Evolutionary conservation across 176 grass and related monocot species (phyloP), one percentile per base, ranked within the genome.

Genomic region (Oryza australiensis): DNA sequence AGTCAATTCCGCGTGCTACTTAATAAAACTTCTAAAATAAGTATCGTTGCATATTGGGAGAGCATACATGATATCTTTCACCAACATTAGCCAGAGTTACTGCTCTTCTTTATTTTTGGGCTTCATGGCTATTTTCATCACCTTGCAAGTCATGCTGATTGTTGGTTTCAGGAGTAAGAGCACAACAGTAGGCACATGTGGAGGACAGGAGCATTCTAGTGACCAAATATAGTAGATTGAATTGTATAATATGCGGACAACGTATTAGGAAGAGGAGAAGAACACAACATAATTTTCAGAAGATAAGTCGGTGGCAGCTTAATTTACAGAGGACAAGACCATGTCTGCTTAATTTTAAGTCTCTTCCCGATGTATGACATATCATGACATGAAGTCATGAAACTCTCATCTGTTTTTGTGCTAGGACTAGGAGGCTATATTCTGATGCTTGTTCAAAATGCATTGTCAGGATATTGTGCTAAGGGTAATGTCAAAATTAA

Each of bases 391-490:
- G 45, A 62, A 40, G 38, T 40, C 38, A 40, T 40, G 38, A 40
- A 40, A 66, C 18, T 23, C 38, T 79, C 14, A 49, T 16, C 45
- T 40, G 14, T 4, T 49, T 13, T 15, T 49, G 13, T 49, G 14
- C 62, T 48, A 1, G 13, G 22, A 62, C 76, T 46, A 48, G 30
- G 9, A 66, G 40, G 46, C 15, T 78, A 18, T 2, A 78, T 66
- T 66, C 41, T 32, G 30, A 48, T 48, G 26, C 40, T 79, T 66
- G 26, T 27, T 66, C 15, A 45, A 78, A 78, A 26, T 78, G 62
- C 40, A 67, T 27, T 16, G 3, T 34, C 77, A 34, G 63, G 77
- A 79, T 30, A 13, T 49, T 67, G 63, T 32, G 18, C 18, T 48
- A 20, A 49, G 42, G 26, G 49, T 79, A 67, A 51, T 40, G 30